A percentile compares a stretch with the other conserved stretches of the same genome.
Evolutionary conservation across 2,329 filamentous ascomycete genomes (phyloP).

Genomic region (Ophiostoma montium): DNA sequence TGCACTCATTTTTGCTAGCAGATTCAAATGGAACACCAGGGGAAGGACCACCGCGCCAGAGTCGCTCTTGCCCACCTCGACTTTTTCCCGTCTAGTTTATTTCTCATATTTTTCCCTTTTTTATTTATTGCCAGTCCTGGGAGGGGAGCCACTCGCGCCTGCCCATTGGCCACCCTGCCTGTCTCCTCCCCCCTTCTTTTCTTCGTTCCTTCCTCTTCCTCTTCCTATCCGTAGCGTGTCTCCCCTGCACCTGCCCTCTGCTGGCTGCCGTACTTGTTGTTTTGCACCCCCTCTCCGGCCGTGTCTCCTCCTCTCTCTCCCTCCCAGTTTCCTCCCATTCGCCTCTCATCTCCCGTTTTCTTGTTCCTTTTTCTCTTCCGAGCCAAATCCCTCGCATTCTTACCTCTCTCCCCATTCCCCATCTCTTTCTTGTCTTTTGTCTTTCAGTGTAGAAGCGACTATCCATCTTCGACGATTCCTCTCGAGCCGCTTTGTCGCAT

Average conservation of each 20-base stretch:
- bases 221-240: conserved; percentile 1
- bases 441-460: background rate
- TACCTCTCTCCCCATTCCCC: background rate
- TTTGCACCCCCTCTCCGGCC: conserved; percentile 1
- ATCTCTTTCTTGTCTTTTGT: background rate
- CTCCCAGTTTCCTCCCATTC: conserved; percentile 1
- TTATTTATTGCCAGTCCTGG: conserved; percentile 7
- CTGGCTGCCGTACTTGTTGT: conserved; percentile 1
- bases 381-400: background rate
- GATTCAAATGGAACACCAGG: conserved; percentile 1
- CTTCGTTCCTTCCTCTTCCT: conserved; percentile 1
- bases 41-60: conserved; percentile 2
- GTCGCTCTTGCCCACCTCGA: background rate
- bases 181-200: conserved; percentile 5
- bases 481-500: background rate
- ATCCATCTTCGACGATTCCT: background rate
- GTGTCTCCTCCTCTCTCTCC: background rate
- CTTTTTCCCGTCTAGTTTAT: conserved; percentile 5
- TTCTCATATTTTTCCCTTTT: conserved; percentile 6
- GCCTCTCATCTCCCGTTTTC: background rate
- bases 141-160: background rate
- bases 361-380: background rate
- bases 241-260: conserved; percentile 5
- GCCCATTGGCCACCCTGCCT: conserved; percentile 4
- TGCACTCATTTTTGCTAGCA: background rate